phyloP scores from a whole-genome alignment of 768 basidiomycete genomes.

The Boletus fagicola region DNA sequence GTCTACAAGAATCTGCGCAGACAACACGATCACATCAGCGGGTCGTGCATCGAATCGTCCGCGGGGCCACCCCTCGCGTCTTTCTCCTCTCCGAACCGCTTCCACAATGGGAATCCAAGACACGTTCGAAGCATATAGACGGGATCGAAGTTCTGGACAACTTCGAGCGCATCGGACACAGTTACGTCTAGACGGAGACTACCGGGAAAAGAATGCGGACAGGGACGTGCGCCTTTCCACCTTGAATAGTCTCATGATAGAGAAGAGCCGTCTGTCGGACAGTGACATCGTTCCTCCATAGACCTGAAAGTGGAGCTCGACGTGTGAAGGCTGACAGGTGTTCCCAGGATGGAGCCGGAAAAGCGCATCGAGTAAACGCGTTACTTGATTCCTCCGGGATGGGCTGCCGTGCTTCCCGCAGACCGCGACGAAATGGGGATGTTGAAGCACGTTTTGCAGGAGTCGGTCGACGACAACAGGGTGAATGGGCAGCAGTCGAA shows the following conservation, averaged over 20 bases:
- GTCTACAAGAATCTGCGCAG: slow-evolving; percentile 64
- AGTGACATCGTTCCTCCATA: slow-evolving; percentile 72
- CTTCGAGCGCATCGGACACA: slow-evolving; percentile 55
- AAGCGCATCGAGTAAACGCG: slow-evolving; percentile 58
- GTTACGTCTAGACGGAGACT: slow-evolving; percentile 54
- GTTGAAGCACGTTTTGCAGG: slow-evolving; percentile 73
- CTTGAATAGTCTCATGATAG: slow-evolving; percentile 80
- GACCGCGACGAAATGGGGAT: slow-evolving; percentile 56
- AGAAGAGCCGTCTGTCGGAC: slow-evolving; percentile 65
- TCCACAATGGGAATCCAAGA: slow-evolving; percentile 66
- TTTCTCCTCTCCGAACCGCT: slow-evolving; percentile 44
- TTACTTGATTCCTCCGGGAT: slow-evolving; percentile 44
- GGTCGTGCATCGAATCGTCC: slow-evolving; percentile 67
- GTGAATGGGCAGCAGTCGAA: slow-evolving; percentile 30
- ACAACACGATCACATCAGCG: slow-evolving; percentile 71
- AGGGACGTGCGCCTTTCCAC: slow-evolving; percentile 62
- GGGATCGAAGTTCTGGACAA: slow-evolving; percentile 69
- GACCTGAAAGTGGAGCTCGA: slow-evolving; percentile 70
- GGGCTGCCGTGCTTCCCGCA: slow-evolving; percentile 30
- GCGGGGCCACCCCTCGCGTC: slow-evolving; percentile 21
- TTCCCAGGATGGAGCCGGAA: slow-evolving; percentile 78
- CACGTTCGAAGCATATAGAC: slow-evolving; percentile 66
- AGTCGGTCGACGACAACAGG: slow-evolving; percentile 72
- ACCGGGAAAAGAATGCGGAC: slow-evolving; percentile 58
- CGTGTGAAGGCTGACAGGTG: slow-evolving; percentile 81